Percentiles rank a stretch among this genome's conserved stretches.
These are phyloP conservation scores for Triticum monococcum DNA, from an alignment of 176 grass and related monocot species.

Conservation along the genomic window DNA sequence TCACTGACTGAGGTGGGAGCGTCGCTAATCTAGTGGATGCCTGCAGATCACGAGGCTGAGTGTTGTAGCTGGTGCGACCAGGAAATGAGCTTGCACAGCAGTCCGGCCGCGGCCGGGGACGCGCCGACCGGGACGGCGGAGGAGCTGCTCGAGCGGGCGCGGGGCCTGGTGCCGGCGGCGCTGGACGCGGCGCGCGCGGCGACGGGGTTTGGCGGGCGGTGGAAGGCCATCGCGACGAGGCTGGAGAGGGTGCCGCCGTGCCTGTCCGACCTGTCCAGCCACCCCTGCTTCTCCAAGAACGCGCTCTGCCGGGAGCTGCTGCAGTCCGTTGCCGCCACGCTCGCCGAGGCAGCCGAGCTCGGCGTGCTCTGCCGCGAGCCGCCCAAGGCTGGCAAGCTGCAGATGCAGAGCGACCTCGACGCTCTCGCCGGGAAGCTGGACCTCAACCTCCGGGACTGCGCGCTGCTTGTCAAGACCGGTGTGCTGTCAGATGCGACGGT, in stretches of 20 bases:
- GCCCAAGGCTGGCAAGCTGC: slow-evolving; percentile 55
- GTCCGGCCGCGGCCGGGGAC: slow-evolving; percentile 34
- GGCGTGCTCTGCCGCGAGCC: slow-evolving; percentile 46
- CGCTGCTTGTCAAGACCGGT: slow-evolving; percentile 85
- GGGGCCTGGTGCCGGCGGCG: slow-evolving; percentile 47
- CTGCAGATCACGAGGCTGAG: slow-evolving; percentile 37
- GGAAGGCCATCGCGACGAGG: slow-evolving; percentile 77
- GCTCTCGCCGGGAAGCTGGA: slow-evolving; percentile 83
- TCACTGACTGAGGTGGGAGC: neutral
- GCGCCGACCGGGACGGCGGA: slow-evolving; percentile 31
- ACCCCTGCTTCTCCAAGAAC: slow-evolving; percentile 91
- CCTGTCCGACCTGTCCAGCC: slow-evolving; percentile 89
- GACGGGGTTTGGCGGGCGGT: slow-evolving; percentile 52
- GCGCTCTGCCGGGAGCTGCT: slow-evolving; percentile 76
- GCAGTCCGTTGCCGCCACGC: slow-evolving; percentile 65
- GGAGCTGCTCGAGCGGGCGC: slow-evolving; percentile 49
- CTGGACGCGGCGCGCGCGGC: slow-evolving; percentile 43
- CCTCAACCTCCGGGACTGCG: slow-evolving; percentile 85
- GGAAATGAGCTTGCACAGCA: slow-evolving; percentile 41
- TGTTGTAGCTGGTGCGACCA: slow-evolving; percentile 2
- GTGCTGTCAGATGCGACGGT: slow-evolving; percentile 64
- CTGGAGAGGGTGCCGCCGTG: slow-evolving; percentile 59
- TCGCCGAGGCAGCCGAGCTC: slow-evolving; percentile 58
- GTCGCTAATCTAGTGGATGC: slow-evolving; percentile 25
- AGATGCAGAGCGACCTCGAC: slow-evolving; percentile 97